Conservation (phyloP, 495 filamentous ascomycete genomes). For the Aspergillus cristatus region DNA sequence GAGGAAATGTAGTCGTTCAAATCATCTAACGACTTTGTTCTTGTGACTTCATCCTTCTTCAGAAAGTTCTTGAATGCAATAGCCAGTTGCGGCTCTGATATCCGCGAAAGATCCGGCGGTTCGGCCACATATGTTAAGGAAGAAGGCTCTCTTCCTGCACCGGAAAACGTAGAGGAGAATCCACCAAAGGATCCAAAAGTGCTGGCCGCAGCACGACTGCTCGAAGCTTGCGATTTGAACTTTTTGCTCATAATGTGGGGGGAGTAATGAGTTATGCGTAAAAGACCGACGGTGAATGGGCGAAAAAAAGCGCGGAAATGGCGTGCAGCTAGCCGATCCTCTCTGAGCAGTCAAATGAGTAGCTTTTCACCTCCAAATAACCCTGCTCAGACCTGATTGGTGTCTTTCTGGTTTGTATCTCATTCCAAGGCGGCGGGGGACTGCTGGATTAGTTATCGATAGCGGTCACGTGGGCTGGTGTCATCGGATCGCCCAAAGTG, state of each 20-base stretch:
- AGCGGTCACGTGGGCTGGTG: conserved; percentile 32
- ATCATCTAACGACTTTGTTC: conserved; percentile 87
- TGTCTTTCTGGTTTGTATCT: not conserved
- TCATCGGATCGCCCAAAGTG: conserved; percentile 28
- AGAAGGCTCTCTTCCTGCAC: conserved; percentile 41
- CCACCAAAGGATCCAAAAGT: conserved; percentile 40
- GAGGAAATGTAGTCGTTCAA: conserved; percentile 54
- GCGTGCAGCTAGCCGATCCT: too few species aligned
- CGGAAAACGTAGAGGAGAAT: conserved; percentile 37
- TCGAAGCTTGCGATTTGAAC: conserved; percentile 65
- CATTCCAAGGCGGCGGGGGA: conserved; percentile 3
- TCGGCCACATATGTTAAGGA: conserved; percentile 75
- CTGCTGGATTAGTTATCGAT: conserved; percentile 23
- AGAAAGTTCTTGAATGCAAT: conserved; percentile 85
- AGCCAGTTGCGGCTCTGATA: conserved; percentile 70
- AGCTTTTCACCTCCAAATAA: not conserved
- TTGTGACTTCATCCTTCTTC: conserved; percentile 90
- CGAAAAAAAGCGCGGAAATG: not conserved
- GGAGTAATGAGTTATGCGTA: conserved; percentile 11
- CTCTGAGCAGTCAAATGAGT: not conserved
- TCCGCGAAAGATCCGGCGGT: conserved; percentile 67
- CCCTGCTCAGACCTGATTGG: not conserved
- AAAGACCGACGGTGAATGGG: conserved; percentile 6
- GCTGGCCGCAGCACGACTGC: conserved; percentile 51
- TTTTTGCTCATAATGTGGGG: conserved; percentile 57